Base-by-base conservation (phyloP, 495 filamentous ascomycete genomes). In the Friedmanniomyces simplex region DNA sequence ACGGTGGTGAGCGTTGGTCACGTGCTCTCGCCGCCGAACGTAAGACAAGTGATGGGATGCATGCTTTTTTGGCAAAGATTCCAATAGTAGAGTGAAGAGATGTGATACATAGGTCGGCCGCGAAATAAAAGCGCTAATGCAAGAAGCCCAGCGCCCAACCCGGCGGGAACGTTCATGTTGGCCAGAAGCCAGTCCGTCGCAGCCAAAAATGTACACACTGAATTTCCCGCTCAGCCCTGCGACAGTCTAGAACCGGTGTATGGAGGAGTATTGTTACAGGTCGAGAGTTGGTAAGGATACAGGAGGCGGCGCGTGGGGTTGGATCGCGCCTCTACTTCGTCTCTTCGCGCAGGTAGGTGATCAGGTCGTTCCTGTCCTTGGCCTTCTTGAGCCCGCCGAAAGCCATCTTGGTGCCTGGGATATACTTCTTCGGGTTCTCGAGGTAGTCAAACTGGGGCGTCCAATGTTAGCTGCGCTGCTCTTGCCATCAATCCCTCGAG, bases 401-500 rank as follows among this genome's bases (percentile, higher is more conserved):
- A 69, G 93, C 93, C 93, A 99, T 99, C 89, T 99, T 99, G 74
- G 93, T 99, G 65, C 93, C 93, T 67, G 93, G 94, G 62, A 99
- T 97, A 83, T 83, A 91, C 75, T 91, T 91, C 79, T 91, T 91
- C 65, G 87, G 87, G 79, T 91, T 91, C 77, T 91, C 87, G 68
- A 91, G 84, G 79, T 91, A 91, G 60, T 82, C 76, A 71, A 89
- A 91, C 87, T 88, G 64, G 50, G 32, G 13, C 32, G 43, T 5
- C n/a, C n/a, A n/a, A 10, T 12, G 18, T 47, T 57, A 34, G 51
- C 37, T 21, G 25, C n/a, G 12, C 34, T 56, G 52, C 2, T 22
- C 55, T 50, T 43, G 16, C 46, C 24, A 18, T 32, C 12, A 32
- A 11, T 1, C 26, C n/a, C 3, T 1, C 12, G 56, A 42, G 12